phyloP scores from a whole-genome alignment of 257 asterid genomes.

The Solanum etuberosum region DNA sequence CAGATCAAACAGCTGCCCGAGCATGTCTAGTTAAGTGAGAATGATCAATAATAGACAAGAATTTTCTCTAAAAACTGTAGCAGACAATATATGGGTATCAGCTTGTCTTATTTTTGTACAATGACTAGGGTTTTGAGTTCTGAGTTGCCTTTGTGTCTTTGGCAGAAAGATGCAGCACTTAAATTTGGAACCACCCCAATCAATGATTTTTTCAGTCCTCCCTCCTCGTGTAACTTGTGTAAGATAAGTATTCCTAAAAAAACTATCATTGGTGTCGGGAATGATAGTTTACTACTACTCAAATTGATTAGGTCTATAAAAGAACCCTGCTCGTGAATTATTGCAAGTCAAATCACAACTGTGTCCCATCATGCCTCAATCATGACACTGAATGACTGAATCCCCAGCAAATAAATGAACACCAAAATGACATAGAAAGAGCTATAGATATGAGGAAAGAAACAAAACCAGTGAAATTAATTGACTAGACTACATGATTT shows the following conservation, averaged over 20 bases:
- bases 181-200: background rate
- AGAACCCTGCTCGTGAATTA: background rate
- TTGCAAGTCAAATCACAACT: background rate
- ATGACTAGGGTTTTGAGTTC: background rate
- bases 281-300: background rate
- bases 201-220: background rate
- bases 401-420: background rate
- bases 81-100: background rate
- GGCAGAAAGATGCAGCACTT: background rate
- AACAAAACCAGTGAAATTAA: background rate
- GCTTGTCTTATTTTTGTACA: background rate
- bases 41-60: background rate
- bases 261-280: background rate
- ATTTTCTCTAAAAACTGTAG: background rate
- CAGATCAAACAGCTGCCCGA: background rate
- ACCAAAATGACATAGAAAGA: background rate
- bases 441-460: background rate
- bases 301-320: background rate
- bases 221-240: background rate
- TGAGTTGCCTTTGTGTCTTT: background rate
- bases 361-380: background rate
- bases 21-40: background rate
- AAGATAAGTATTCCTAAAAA: background rate
- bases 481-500: background rate
- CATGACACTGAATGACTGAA: background rate